phyloP scores from a whole-genome alignment of 345 rosid species.

The Populus alba region DNA sequence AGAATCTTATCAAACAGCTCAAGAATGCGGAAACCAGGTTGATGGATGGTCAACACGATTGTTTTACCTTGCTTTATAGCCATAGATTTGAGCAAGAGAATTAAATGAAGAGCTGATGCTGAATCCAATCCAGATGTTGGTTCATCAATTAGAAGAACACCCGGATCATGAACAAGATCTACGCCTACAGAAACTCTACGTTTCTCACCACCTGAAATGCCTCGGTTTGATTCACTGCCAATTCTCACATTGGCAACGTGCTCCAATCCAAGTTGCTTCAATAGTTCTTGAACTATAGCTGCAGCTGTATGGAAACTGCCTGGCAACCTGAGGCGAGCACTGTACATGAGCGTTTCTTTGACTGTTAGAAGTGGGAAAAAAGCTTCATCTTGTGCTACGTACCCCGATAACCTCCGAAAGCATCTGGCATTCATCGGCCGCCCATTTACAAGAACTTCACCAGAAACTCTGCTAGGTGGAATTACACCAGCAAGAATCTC shows the following conservation, averaged over 20 bases:
- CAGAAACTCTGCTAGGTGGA: slow-evolving; percentile 18
- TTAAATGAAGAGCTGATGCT: slow-evolving; percentile 28
- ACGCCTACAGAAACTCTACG: slow-evolving; percentile 37
- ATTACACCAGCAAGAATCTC: slow-evolving; percentile 29
- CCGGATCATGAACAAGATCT: slow-evolving; percentile 34
- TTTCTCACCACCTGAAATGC: slow-evolving; percentile 38
- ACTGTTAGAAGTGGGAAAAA: slow-evolving; percentile 37
- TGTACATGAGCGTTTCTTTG: slow-evolving; percentile 28
- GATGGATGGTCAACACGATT: slow-evolving; percentile 30
- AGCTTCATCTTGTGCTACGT: slow-evolving; percentile 30
- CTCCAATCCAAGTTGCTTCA: slow-evolving; percentile 30
- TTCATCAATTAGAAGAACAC: slow-evolving; percentile 33
- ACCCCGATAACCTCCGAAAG: slow-evolving; percentile 26
- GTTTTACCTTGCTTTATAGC: slow-evolving; percentile 26
- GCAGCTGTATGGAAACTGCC: slow-evolving; percentile 11
- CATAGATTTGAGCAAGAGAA: slow-evolving; percentile 28
- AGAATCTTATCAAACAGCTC: slow-evolving; percentile 29
- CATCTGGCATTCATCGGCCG: slow-evolving; percentile 21
- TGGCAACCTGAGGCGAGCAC: slow-evolving; percentile 29
- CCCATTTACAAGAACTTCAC: slow-evolving; percentile 30
- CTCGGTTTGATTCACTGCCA: slow-evolving; percentile 20
- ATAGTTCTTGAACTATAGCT: slow-evolving; percentile 19
- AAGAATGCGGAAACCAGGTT: slow-evolving; percentile 34
- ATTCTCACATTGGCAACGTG: slow-evolving; percentile 27
- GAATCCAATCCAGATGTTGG: slow-evolving; percentile 38